phyloP scores from a whole-genome alignment of 2,329 filamentous ascomycete genomes.

The Claviceps maximensis region DNA sequence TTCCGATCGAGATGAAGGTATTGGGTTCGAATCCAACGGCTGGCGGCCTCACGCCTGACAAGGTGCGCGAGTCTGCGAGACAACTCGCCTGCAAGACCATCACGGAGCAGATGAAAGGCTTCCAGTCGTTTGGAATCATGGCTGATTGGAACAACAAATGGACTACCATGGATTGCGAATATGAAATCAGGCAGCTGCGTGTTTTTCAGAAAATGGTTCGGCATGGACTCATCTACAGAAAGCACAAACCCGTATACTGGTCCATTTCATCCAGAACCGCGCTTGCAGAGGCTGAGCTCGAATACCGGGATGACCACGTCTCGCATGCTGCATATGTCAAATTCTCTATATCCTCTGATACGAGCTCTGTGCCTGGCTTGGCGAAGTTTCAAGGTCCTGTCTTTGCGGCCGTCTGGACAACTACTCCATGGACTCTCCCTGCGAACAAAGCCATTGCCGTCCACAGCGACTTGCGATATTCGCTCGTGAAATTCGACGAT shows the following conservation, averaged over 20 bases:
- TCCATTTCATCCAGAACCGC: constrained; percentile 67
- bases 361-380: constrained; percentile 21
- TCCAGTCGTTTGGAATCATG: constrained; percentile 65
- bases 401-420: constrained; percentile 92
- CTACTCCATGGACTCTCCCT: constrained; percentile 92
- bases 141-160: constrained; percentile 66
- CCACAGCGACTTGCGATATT: constrained; percentile 60
- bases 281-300: constrained; percentile 71
- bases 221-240: constrained; percentile 61
- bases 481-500: constrained; percentile 42
- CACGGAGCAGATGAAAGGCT: constrained; percentile 58
- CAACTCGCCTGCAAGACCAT: constrained; percentile 56
- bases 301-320: constrained; percentile 64
- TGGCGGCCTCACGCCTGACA: constrained; percentile 35
- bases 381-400: constrained; percentile 34
- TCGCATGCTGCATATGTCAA: constrained; percentile 67
- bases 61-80: constrained; percentile 51
- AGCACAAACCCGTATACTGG: constrained; percentile 79
- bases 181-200: constrained; percentile 60
- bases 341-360: constrained; percentile 50
- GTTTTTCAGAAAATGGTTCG: constrained; percentile 66
- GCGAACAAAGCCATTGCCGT: constrained; percentile 86
- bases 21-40: constrained; percentile 40
- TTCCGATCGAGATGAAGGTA: constrained; percentile 94
- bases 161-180: constrained; percentile 65